Percentiles rank a stretch among this genome's conserved stretches.
phyloP scores from a whole-genome alignment of 257 asterid species.

The Forsythia viridissima region DNA sequence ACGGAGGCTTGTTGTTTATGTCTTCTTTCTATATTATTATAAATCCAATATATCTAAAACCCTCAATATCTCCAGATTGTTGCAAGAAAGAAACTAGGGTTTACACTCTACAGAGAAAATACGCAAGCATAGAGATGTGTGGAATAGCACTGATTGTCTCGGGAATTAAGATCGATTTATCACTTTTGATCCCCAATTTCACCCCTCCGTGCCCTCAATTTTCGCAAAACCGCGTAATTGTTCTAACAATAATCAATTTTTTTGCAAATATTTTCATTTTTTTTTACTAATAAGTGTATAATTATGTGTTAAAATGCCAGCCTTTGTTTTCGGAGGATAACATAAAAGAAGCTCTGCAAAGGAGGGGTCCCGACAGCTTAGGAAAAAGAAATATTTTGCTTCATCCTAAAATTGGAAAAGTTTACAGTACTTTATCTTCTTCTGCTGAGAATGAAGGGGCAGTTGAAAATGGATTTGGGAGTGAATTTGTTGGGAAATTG shows the following conservation, averaged over 20 bases:
- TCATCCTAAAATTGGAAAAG: conserved; percentile 26
- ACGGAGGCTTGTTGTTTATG: conserved; percentile 43
- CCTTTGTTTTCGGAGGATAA: conserved; percentile 53
- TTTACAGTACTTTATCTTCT: conserved; percentile 26
- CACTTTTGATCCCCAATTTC: conserved; percentile 39
- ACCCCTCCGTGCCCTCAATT: conserved; percentile 40
- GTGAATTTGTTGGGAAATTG: conserved; percentile 40
- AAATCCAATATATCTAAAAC: not conserved
- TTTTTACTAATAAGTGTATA: not conserved
- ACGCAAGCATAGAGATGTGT: conserved; percentile 52
- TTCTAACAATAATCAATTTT: not conserved
- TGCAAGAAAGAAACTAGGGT: conserved; percentile 24
- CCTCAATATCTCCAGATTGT: not conserved
- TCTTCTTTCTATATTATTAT: not conserved
- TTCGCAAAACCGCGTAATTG: conserved; percentile 34
- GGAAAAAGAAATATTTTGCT: conserved; percentile 56
- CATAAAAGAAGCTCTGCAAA: conserved; percentile 51
- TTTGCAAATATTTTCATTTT: not conserved
- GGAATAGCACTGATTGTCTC: conserved; percentile 77
- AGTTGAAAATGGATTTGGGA: conserved; percentile 31
- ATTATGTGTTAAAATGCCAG: conserved; percentile 23
- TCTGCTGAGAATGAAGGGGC: conserved; percentile 30
- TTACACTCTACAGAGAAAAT: conserved; percentile 13
- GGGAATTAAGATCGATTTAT: conserved; percentile 63
- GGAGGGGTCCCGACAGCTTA: conserved; percentile 94